Conservation (phyloP, 2,329 filamentous ascomycete species). For the Phaeoacremonium minimum region DNA sequence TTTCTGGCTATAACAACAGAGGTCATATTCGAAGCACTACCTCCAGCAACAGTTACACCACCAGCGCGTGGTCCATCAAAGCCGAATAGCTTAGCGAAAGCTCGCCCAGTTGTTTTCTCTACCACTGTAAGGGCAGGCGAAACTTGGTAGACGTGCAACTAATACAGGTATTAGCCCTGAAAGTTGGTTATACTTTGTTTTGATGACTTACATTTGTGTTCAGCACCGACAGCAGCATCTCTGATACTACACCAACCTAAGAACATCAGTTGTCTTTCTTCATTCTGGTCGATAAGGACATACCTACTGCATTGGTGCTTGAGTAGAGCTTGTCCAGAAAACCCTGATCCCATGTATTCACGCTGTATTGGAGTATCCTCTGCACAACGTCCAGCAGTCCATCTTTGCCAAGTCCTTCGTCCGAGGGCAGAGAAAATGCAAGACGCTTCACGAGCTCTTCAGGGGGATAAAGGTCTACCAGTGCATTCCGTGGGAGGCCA, state of each 20-base stretch:
- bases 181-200: no score
- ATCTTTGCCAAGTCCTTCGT: slow-evolving; percentile 58
- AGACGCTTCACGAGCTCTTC: slow-evolving; percentile 51
- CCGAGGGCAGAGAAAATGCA: slow-evolving; percentile 52
- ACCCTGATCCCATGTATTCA: slow-evolving; percentile 98
- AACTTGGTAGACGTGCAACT: slow-evolving; percentile 89
- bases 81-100: slow-evolving; percentile 73
- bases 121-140: slow-evolving; percentile 84
- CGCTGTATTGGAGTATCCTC: slow-evolving; percentile 74
- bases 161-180: no score
- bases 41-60: slow-evolving; percentile 76
- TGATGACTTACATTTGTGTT: slow-evolving; percentile 80
- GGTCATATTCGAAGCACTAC: slow-evolving; percentile 78
- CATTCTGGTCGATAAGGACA: not conserved
- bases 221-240: slow-evolving; percentile 76
- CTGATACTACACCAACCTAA: slow-evolving; percentile 75
- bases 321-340: slow-evolving; percentile 95
- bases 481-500: slow-evolving; percentile 44
- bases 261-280: slow-evolving; percentile 3
- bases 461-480: slow-evolving; percentile 61
- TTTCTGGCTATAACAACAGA: slow-evolving; percentile 87
- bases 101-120: slow-evolving; percentile 75
- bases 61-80: slow-evolving; percentile 66
- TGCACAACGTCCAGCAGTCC: slow-evolving; percentile 70
- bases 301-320: slow-evolving; percentile 73